Conservation (phyloP, 306 rosid species). For the Vachellia pachyceras region DNA sequence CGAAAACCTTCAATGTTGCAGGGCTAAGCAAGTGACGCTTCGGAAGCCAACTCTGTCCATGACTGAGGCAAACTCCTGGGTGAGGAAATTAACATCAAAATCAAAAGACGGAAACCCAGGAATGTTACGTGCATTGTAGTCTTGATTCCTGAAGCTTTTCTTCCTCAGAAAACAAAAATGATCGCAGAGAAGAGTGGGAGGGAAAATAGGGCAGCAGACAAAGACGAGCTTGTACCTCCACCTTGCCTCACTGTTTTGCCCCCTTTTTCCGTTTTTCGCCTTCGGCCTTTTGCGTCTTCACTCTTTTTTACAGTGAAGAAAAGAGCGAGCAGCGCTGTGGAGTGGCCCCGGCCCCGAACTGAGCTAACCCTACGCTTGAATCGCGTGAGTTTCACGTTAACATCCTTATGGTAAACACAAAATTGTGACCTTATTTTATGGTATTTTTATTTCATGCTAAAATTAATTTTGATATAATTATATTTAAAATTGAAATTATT, state of each 20-base stretch:
- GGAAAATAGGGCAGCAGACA: conserved; percentile 16
- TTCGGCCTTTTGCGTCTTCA: background rate
- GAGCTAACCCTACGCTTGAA: background rate
- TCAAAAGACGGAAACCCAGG: background rate
- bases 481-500: too few relatives aligned
- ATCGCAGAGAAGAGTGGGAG: background rate
- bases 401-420: too few relatives aligned
- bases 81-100: background rate
- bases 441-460: too few relatives aligned
- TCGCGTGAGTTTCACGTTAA: background rate
- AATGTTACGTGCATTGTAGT: background rate
- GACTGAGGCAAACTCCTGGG: background rate
- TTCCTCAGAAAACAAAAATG: background rate
- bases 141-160: background rate
- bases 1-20: background rate
- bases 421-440: too few relatives aligned
- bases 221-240: background rate
- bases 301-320: background rate
- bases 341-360: background rate
- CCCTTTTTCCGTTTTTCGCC: background rate
- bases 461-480: too few relatives aligned
- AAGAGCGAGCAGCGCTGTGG: too few relatives aligned
- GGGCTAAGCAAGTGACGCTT: conserved; percentile 2
- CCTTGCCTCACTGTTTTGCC: background rate
- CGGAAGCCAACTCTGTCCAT: conserved; percentile 2